Percentiles rank a stretch among this genome's conserved stretches.
Evolutionary conservation across 1,284 basidiomycete species (phyloP).

Genomic region (Microbotryum intermedium): DNA sequence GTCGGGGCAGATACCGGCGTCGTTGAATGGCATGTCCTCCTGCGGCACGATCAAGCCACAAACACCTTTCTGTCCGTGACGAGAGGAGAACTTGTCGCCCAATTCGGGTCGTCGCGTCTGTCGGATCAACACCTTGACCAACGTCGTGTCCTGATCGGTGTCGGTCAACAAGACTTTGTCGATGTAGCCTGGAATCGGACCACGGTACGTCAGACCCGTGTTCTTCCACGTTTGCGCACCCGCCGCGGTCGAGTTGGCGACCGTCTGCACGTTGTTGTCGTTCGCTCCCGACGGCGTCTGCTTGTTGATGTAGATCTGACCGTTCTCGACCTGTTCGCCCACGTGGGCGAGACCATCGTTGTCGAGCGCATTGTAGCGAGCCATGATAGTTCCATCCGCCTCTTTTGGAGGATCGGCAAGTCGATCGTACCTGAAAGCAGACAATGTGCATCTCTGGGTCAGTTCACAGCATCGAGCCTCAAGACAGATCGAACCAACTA

Average conservation of each 20-base stretch:
- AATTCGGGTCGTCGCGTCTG: conserved; percentile 94
- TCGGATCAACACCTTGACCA: conserved; percentile 96
- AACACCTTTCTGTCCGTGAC: conserved; percentile 98
- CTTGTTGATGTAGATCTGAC: conserved; percentile 94
- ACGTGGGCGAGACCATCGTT: conserved; percentile 88
- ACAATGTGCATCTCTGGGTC: no score
- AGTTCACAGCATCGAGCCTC: conserved; percentile 4
- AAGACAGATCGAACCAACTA: conserved; percentile 41
- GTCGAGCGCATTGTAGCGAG: conserved; percentile 83
- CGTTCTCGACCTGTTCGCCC: conserved; percentile 85
- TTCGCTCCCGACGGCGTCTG: conserved; percentile 87
- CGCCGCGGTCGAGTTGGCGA: conserved; percentile 41
- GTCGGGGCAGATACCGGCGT: conserved; percentile 86
- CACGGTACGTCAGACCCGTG: conserved; percentile 81
- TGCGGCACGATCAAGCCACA: conserved; percentile 98
- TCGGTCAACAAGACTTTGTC: conserved; percentile 98
- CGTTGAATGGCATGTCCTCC: conserved; percentile 99
- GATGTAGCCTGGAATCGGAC: conserved; percentile 82
- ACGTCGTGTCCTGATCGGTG: conserved; percentile 84
- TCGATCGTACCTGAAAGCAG: conserved; percentile 64
- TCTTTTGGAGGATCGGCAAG: conserved; percentile 83
- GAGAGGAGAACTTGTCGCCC: conserved; percentile 96
- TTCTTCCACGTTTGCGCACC: conserved; percentile 74
- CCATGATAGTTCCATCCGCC: conserved; percentile 59
- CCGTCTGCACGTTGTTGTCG: conserved; percentile 48